Percentiles rank a stretch among this genome's conserved stretches.
Evolutionary conservation across 2,329 filamentous ascomycete species (phyloP).

Genomic region (Chrysoporthe austroafricana): DNA sequence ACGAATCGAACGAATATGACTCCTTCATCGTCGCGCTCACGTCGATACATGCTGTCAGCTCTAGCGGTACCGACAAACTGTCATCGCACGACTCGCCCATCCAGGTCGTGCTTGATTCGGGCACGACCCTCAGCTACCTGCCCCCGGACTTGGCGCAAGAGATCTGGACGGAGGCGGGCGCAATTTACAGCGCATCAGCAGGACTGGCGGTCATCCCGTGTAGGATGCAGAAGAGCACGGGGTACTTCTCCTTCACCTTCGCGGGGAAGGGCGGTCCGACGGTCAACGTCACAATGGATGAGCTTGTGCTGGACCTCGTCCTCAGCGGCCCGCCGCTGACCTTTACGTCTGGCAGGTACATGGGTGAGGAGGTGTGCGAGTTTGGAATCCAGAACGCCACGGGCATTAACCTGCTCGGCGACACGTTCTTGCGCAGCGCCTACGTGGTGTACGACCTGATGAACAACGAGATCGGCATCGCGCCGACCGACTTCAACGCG

Average conservation of each 20-base stretch:
- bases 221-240: slow-evolving; percentile 46
- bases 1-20: slow-evolving; percentile 42
- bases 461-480: slow-evolving; percentile 60
- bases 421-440: slow-evolving; percentile 62
- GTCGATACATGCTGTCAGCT: slow-evolving; percentile 51
- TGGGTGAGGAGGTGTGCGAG: slow-evolving; percentile 52
- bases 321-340: slow-evolving; percentile 35
- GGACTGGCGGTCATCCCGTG: slow-evolving; percentile 55
- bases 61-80: slow-evolving; percentile 53
- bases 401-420: slow-evolving; percentile 52
- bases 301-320: slow-evolving; percentile 56
- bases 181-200: slow-evolving; percentile 44
- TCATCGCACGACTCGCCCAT: slow-evolving; percentile 49
- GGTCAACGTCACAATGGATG: slow-evolving; percentile 58
- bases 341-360: slow-evolving; percentile 47
- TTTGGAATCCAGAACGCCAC: slow-evolving; percentile 61
- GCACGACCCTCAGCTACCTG: slow-evolving; percentile 73
- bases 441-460: slow-evolving; percentile 64
- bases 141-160: slow-evolving; percentile 61
- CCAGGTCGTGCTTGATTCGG: slow-evolving; percentile 73
- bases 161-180: slow-evolving; percentile 60
- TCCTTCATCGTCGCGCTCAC: slow-evolving; percentile 55
- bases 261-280: slow-evolving; percentile 51
- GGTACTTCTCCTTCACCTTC: slow-evolving; percentile 59
- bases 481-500: slow-evolving; percentile 59